Conservation (phyloP, 441 rosid genomes). For the Metrosideros polymorpha region DNA sequence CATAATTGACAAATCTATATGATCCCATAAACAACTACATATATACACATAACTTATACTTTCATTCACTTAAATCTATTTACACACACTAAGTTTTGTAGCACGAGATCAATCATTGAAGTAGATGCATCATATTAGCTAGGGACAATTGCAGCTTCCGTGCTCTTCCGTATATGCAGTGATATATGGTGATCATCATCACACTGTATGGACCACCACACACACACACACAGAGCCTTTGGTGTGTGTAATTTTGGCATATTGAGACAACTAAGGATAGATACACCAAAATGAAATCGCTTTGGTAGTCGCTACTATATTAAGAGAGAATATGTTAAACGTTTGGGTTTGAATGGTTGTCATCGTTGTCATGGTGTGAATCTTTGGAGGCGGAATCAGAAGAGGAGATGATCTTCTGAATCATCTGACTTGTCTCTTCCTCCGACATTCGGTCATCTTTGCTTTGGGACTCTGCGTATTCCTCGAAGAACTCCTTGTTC, state of each 20-base stretch:
- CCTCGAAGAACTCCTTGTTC: conserved; percentile 85
- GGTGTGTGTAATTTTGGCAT: neutral
- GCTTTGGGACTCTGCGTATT: conserved; percentile 48
- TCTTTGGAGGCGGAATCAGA: conserved; percentile 35
- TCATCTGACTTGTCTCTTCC: conserved; percentile 74
- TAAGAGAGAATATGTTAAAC: neutral
- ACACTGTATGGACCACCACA: neutral
- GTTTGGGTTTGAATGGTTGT: neutral
- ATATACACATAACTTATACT: neutral
- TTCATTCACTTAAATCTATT: neutral
- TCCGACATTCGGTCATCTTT: conserved; percentile 60
- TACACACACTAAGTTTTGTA: neutral
- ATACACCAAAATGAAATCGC: neutral
- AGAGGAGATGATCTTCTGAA: conserved; percentile 52
- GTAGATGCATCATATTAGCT: neutral
- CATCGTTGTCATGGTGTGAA: conserved; percentile 1
- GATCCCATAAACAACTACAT: neutral
- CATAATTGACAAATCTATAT: neutral
- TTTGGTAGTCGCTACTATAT: neutral
- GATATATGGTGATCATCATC: neutral
- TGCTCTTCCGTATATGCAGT: neutral
- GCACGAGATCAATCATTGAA: neutral
- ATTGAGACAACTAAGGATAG: neutral
- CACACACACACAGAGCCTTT: neutral
- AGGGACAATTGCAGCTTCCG: neutral